phyloP scores from a whole-genome alignment of 768 basidiomycete genomes.

The Lactifluus subvellereus region DNA sequence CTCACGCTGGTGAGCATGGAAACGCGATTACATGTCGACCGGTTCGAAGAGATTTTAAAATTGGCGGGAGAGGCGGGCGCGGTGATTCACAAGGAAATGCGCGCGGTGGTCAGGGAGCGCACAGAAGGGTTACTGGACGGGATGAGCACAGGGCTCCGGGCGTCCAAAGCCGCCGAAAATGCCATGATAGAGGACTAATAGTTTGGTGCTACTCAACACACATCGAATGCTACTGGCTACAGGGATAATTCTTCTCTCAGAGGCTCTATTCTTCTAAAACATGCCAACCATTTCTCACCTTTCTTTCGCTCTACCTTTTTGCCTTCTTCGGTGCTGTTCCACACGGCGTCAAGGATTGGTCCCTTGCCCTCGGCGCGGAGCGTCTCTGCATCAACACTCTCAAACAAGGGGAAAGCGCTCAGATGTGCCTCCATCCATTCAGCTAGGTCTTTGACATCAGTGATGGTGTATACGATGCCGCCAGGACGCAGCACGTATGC shows the following conservation, averaged over 20 bases:
- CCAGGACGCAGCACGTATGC: slow-evolving; percentile 89
- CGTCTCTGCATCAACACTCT: slow-evolving; percentile 66
- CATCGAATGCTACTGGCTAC: background rate
- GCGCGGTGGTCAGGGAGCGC: slow-evolving; percentile 54
- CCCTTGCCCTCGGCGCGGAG: slow-evolving; percentile 74
- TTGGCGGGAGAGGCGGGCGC: slow-evolving; percentile 72
- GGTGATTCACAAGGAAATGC: slow-evolving; percentile 83
- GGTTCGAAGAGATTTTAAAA: slow-evolving; percentile 84
- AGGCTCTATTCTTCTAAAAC: slow-evolving; percentile 62
- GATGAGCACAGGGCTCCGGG: slow-evolving; percentile 45
- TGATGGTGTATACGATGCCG: slow-evolving; percentile 97
- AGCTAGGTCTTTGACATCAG: slow-evolving; percentile 90
- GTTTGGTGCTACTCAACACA: background rate
- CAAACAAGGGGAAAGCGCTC: slow-evolving; percentile 82
- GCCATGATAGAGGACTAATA: slow-evolving; percentile 19
- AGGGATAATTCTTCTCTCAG: slow-evolving; percentile 5
- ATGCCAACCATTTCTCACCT: slow-evolving; percentile 89
- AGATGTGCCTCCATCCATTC: slow-evolving; percentile 94
- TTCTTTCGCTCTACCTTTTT: slow-evolving; percentile 91
- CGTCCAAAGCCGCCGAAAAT: slow-evolving; percentile 20
- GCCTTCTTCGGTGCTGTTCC: slow-evolving; percentile 89
- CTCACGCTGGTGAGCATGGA: slow-evolving; percentile 91
- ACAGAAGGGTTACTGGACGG: slow-evolving; percentile 58
- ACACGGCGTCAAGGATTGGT: slow-evolving; percentile 74
- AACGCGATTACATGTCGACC: slow-evolving; percentile 85